phyloP scores from a whole-genome alignment of 2,329 filamentous ascomycete species.

The Ceratocystis papillata region DNA sequence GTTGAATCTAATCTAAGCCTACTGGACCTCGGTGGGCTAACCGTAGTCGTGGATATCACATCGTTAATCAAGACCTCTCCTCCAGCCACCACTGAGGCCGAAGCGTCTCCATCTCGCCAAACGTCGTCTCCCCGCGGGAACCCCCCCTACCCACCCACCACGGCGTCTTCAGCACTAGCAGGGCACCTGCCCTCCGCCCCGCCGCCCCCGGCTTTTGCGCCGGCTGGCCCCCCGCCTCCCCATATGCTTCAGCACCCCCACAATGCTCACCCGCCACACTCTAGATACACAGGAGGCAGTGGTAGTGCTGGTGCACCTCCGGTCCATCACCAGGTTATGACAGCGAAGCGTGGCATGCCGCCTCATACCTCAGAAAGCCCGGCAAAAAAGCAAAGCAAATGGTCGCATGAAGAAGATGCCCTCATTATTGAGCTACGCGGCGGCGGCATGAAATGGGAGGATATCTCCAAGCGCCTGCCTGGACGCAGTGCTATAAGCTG shows the following conservation, averaged over 20 bases:
- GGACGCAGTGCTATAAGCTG: conserved; percentile 91
- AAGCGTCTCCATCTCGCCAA: conserved; percentile 26
- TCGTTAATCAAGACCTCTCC: conserved; percentile 60
- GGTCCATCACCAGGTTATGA: conserved; percentile 26
- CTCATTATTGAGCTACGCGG: conserved; percentile 85
- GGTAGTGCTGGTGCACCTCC: conserved; percentile 24
- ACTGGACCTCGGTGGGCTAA: conserved; percentile 27
- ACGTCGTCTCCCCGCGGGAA: conserved; percentile 27
- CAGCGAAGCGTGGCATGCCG: conserved; percentile 42
- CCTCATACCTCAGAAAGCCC: conserved; percentile 54
- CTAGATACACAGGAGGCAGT: conserved; percentile 7
- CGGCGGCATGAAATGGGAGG: conserved; percentile 95
- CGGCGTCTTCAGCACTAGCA: conserved; percentile 22
- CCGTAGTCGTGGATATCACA: conserved; percentile 89
- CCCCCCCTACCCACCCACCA: conserved; percentile 23
- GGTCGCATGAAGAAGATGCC: conserved; percentile 88
- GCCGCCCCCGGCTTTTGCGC: conserved; percentile 24
- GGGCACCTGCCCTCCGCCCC: conserved; percentile 22
- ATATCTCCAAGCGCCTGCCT: conserved; percentile 83
- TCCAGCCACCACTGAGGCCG: conserved; percentile 27
- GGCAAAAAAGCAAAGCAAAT: conserved; percentile 92
- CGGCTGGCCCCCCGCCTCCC: conserved; percentile 21
- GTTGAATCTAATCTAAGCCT: conserved; percentile 8
- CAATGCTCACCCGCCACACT: conserved; percentile 5
- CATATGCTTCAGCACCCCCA: conserved; percentile 30